A percentile compares a stretch with the other conserved stretches of the same genome.
Evolutionary conservation across 805 yeast genomes (phyloP).

Genomic region (Blastobotrys attinorum): DNA sequence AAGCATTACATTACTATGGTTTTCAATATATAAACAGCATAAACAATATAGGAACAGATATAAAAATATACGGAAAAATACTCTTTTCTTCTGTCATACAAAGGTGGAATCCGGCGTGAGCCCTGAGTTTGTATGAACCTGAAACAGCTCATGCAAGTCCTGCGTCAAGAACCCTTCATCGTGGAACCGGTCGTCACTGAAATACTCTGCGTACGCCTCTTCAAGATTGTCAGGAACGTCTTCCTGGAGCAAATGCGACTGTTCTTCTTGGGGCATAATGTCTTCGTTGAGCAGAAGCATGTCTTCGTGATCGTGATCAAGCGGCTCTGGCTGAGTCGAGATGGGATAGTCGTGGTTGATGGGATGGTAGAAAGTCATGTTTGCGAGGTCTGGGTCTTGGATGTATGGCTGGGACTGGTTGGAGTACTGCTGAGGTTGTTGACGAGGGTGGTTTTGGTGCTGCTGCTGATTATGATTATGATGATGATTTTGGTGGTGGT

Average conservation of each 20-base stretch:
- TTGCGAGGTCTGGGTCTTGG: not conserved
- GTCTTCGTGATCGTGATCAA: conserved; percentile 11
- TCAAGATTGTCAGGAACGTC: conserved; percentile 11
- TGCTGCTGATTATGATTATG: not conserved
- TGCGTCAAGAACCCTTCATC: conserved; percentile 4
- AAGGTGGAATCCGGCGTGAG: not conserved
- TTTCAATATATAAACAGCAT: no score
- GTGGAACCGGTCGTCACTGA: conserved; percentile 6
- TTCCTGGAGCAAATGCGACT: conserved; percentile 8
- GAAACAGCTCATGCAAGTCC: conserved; percentile 3
- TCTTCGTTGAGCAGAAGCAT: conserved; percentile 17
- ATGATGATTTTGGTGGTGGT: not conserved
- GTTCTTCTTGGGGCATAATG: conserved; percentile 19
- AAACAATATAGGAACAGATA: no score
- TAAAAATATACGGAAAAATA: no score
- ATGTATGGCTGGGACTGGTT: not conserved
- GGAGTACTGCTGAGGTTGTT: not conserved
- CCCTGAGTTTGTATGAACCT: conserved; percentile 4
- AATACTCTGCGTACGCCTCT: conserved; percentile 14
- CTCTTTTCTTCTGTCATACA: no score
- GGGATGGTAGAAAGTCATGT: not conserved
- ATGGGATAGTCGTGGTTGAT: not conserved
- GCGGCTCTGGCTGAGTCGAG: not conserved
- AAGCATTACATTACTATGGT: no score
- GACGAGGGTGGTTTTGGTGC: not conserved